A percentile compares a stretch with the other conserved stretches of the same genome.
Evolutionary conservation across 2,329 filamentous ascomycete species (phyloP).

Genomic region (Cercospora citrullina): DNA sequence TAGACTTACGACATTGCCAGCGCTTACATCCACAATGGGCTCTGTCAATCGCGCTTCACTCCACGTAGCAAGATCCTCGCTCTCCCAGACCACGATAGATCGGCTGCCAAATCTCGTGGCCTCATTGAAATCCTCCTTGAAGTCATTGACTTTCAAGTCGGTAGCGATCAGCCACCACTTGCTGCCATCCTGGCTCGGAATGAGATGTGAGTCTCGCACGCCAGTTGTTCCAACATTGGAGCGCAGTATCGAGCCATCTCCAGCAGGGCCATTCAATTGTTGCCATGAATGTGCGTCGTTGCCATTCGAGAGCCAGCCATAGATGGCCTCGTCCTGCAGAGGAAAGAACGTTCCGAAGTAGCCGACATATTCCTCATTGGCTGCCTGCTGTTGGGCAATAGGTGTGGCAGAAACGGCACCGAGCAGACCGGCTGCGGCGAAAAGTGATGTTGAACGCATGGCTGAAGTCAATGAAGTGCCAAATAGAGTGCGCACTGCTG

Average conservation of each 20-base stretch:
- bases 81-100: slow-evolving; percentile 26
- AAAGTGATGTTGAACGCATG: slow-evolving; percentile 1
- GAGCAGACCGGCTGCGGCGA: slow-evolving; percentile 3
- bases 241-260: slow-evolving; percentile 19
- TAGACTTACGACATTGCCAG: slow-evolving; percentile 19
- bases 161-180: slow-evolving; percentile 28
- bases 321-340: slow-evolving; percentile 36
- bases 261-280: slow-evolving; percentile 15
- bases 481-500: neutral
- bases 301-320: slow-evolving; percentile 24
- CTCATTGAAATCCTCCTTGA: slow-evolving; percentile 29
- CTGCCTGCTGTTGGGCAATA: neutral
- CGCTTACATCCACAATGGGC: slow-evolving; percentile 16
- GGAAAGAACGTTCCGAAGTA: slow-evolving; percentile 30
- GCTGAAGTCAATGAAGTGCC: neutral
- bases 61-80: slow-evolving; percentile 18
- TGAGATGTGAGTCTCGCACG: slow-evolving; percentile 23
- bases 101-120: slow-evolving; percentile 30
- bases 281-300: slow-evolving; percentile 24
- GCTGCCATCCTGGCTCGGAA: slow-evolving; percentile 17
- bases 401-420: slow-evolving; percentile 1
- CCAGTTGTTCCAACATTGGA: slow-evolving; percentile 21
- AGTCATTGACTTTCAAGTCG: slow-evolving; percentile 29
- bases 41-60: slow-evolving; percentile 14
- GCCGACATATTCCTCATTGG: slow-evolving; percentile 16